Evolutionary conservation across 331 rosid genomes (phyloP), one percentile per base, ranked within the genome.

Genomic region (Rosa hybrid): DNA sequence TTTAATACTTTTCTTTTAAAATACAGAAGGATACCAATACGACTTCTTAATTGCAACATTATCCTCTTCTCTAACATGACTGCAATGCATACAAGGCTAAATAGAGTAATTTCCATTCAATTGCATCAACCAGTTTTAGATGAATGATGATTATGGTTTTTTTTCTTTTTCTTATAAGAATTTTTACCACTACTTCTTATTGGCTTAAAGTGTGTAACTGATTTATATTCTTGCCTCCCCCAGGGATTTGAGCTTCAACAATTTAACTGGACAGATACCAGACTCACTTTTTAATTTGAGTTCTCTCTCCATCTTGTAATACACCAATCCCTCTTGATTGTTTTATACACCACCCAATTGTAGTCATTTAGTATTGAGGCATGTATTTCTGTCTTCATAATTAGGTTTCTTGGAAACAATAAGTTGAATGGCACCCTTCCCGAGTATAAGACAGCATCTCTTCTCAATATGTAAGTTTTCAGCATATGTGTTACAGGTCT

Each of bases 201-300:
- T 27, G n/a, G 7, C 3, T 75, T 23, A 42, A 79, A 34, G 75
- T 39, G 11, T 65, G 6, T 20, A 54, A 68, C 62, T 56, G 60
- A 63, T 23, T 63, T 42, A 49, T 46, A 42, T 76, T 68, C 21
- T 77, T 76, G 12, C 20, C 30, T 49, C 49, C 62, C 86, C 20
- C 83, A 94, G 98, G 90, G 98, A 92, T 84, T 85, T 94, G 79
- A 92, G 98, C 89, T 94, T 94, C 91, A 94, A 92, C 82, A 88
- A 79, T 75, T 74, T 92, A 59, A 77, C 68, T 0, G 97, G 97
- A 68, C 90, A 81, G 76, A 90, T 91, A 83, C 90, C 88, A 0
- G 81, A 42, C 72, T 88, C 92, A 45, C 87, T 94, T 80, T 94
- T 91, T 89, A 86, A 82, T 81, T 68, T 88, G 96, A 85, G 78